Percentiles rank a stretch among this genome's conserved stretches.
Evolutionary conservation across 306 rosid species (phyloP).

Genomic region (Quercus rubra): DNA sequence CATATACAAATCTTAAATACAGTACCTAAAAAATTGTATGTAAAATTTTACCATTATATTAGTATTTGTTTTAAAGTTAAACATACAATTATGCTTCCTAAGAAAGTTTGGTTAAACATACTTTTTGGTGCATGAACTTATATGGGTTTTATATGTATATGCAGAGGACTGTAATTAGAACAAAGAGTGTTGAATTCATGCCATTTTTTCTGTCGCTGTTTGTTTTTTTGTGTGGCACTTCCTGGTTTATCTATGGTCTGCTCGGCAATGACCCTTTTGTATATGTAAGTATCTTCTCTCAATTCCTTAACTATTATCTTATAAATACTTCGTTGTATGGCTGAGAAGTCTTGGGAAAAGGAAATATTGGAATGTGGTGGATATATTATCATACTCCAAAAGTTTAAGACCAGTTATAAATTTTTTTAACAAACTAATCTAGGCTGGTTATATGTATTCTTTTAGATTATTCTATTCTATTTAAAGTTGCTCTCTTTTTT

Average conservation of each 20-base stretch:
- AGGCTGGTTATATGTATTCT: too few relatives aligned
- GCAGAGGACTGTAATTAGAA: slow-evolving; percentile 81
- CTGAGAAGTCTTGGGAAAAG: not conserved
- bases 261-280: slow-evolving; percentile 82
- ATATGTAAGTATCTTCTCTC: slow-evolving; percentile 41
- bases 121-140: not conserved
- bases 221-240: slow-evolving; percentile 83
- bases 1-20: too few relatives aligned
- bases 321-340: too few relatives aligned
- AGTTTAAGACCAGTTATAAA: not conserved
- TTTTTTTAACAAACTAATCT: not conserved
- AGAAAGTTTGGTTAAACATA: too few relatives aligned
- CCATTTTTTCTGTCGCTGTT: slow-evolving; percentile 85
- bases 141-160: not conserved
- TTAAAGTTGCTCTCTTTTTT: too few relatives aligned
- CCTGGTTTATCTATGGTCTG: slow-evolving; percentile 84
- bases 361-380: not conserved
- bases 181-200: slow-evolving; percentile 89
- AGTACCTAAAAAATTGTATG: too few relatives aligned
- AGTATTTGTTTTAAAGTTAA: too few relatives aligned
- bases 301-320: not conserved
- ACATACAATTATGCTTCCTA: too few relatives aligned
- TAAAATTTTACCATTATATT: too few relatives aligned
- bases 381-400: too few relatives aligned
- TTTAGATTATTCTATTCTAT: too few relatives aligned